Base-by-base conservation (phyloP, 75 land plant genomes). In the Gnetum montanum region DNA sequence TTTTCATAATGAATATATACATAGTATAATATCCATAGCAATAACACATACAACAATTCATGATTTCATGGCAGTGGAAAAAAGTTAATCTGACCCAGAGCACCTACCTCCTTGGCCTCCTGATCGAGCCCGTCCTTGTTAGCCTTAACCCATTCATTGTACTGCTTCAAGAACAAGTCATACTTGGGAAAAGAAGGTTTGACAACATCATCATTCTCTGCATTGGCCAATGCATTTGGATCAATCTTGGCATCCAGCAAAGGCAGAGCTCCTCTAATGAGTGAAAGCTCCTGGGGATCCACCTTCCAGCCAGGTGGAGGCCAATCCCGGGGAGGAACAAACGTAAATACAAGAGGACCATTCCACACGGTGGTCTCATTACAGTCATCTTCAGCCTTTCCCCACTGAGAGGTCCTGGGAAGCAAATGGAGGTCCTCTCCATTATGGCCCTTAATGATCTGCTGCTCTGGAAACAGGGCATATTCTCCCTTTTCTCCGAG, bases 301-400 rank as follows among this genome's bases (percentile, higher is more conserved):
- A 95, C 99, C 50, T 74, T 63, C 99, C 99, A 95, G 7, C 82
- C 92, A 49, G 85, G 68, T 11, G 99, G 99, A 24, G 99, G 99
- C 99, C 99, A 95, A 65, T 95, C 99, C 36, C 99, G 59, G 11
- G 99, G 99, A 0, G 99, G 84, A 23, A 86, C 57, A 18, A 66
- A 36, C 31, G 71, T 35, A 3, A 86, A 64, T 10, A 78, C 88
- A 43, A 87, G 41, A 10, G 88, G 85, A 4, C 77, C 69, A 8
- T 57, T 62, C 88, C 89, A 84, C 15, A 47, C 1, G 0, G 43
- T 20, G 8, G 84, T 90, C 68, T 80, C 66, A 34, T 65, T 35
- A 26, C 62, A 66, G 22, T 84, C 88, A 15, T 73, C 82, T 59
- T 74, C 82, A n/a, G n/a, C n/a, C n/a, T n/a, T n/a, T 1, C 78